Evolutionary conservation across 2,329 filamentous ascomycete genomes (phyloP), one percentile per base, ranked within the genome.

Genomic region (Zasmidium angulare): DNA sequence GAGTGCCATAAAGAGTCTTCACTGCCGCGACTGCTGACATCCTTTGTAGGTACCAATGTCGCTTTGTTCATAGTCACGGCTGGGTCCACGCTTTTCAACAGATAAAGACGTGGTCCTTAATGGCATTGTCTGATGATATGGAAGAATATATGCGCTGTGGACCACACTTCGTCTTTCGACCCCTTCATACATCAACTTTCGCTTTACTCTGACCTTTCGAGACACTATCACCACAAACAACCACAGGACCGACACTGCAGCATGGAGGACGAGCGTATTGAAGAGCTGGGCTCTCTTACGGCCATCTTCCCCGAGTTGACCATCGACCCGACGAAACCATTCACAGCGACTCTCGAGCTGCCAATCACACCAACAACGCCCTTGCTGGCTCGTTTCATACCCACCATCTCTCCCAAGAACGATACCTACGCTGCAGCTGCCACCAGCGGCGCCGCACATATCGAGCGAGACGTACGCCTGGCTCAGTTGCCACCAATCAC

Each of bases 231-330:
- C 36, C 6, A 3, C n/a, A 17, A 43, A 17, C 36, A 43, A 43
- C 36, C n/a, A n/a, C n/a, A n/a, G n/a, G 11, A 43, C 14, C 36
- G 14, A 7, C 36, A 9, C 11, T 7, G 7, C 14, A 17, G 3
- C 36, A 43, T 43, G 36, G 58, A 82, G 12, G 84, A 87, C 68
- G 85, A 87, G 65, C 81, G 85, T 62, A 77, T 78, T 26, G 79
- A 86, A 65, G 85, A 88, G 72, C 75, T 88, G 50, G 79, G 78
- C 10, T 81, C 84, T 22, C 79, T 88, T 58, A 77, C 79, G 48
- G 84, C 85, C 52, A 88, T 88, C 58, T 88, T 79, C 60, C 85
- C 85, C 1, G 85, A 88, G 72, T 79, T 87, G 19, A 72, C 75
- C 29, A 71, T 82, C 59, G 78, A 85, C 55, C 68, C 78, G 9